These are phyloP conservation scores for Strobilomyces confusus DNA, from an alignment of 768 basidiomycete species.

Conservation along the genomic window DNA sequence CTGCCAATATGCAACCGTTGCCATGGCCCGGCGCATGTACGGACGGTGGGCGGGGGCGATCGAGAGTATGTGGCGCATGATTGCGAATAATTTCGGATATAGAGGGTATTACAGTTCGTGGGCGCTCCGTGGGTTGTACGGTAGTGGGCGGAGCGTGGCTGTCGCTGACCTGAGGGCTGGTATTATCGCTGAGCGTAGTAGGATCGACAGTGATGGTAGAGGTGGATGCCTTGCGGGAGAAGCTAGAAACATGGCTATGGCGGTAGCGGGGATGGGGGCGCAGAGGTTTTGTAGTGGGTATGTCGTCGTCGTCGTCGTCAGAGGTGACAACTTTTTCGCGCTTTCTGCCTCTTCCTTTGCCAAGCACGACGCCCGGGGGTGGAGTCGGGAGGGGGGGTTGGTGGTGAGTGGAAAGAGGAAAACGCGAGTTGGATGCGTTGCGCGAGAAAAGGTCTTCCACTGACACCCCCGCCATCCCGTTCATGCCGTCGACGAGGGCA, in stretches of 20 bases:
- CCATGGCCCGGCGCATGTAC: slow-evolving; percentile 46
- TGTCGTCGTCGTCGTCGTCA: slow-evolving; percentile 48
- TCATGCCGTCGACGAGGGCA: slow-evolving; percentile 87
- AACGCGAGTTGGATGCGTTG: slow-evolving; percentile 46
- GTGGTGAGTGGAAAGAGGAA: slow-evolving; percentile 58
- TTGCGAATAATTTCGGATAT: slow-evolving; percentile 86
- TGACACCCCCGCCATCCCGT: slow-evolving; percentile 71
- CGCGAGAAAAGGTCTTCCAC: slow-evolving; percentile 52
- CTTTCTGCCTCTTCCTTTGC: slow-evolving; percentile 37
- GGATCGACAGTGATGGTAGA: slow-evolving; percentile 31
- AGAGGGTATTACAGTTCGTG: slow-evolving; percentile 62
- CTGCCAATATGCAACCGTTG: slow-evolving; percentile 39
- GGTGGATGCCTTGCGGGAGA: slow-evolving; percentile 24
- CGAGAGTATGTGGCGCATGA: slow-evolving; percentile 60
- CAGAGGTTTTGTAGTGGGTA: slow-evolving; percentile 12
- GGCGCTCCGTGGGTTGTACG: slow-evolving; percentile 25
- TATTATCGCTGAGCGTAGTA: slow-evolving; percentile 17
- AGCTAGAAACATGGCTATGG: slow-evolving; percentile 16
- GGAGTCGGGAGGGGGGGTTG: slow-evolving; percentile 82
- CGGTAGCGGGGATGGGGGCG: slow-evolving; percentile 21
- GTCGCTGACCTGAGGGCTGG: slow-evolving; percentile 7
- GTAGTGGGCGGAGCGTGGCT: slow-evolving; percentile 8
- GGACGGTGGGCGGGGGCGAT: slow-evolving; percentile 43
- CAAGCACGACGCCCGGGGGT: slow-evolving; percentile 74
- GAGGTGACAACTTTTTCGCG: slow-evolving; percentile 36